Evolutionary conservation across 768 basidiomycete species (phyloP).

Genomic region (Tulasnella sp.): DNA sequence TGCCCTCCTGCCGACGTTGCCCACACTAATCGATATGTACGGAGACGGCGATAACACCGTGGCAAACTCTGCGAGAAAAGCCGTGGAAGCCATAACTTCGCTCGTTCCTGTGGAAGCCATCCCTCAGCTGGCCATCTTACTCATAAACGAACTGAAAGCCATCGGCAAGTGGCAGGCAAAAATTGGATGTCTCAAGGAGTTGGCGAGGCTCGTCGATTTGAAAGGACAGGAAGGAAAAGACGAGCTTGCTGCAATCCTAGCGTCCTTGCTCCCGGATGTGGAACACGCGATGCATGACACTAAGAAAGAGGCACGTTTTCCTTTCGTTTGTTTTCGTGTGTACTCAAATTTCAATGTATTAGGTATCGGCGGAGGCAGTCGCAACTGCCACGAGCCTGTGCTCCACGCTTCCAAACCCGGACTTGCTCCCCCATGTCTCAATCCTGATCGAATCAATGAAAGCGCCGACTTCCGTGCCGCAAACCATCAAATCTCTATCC

Average conservation of each 20-base stretch:
- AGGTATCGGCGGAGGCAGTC: slow-evolving; percentile 84
- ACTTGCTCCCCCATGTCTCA: slow-evolving; percentile 86
- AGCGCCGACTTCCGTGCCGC: slow-evolving; percentile 77
- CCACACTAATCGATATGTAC: slow-evolving; percentile 77
- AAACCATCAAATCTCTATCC: slow-evolving; percentile 93
- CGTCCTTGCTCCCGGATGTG: slow-evolving; percentile 78
- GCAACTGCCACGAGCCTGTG: slow-evolving; percentile 92
- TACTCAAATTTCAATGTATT: slow-evolving; percentile 9
- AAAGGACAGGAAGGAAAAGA: slow-evolving; percentile 60
- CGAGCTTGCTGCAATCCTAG: slow-evolving; percentile 82
- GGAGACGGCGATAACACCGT: slow-evolving; percentile 96
- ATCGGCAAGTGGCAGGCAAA: slow-evolving; percentile 91
- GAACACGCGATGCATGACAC: slow-evolving; percentile 96
- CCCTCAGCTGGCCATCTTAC: slow-evolving; percentile 39
- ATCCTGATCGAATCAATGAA: slow-evolving; percentile 94
- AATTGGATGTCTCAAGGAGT: slow-evolving; percentile 87
- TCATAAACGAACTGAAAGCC: slow-evolving; percentile 54
- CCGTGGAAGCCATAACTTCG: slow-evolving; percentile 80
- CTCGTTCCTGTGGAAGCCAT: slow-evolving; percentile 82
- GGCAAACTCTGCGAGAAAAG: slow-evolving; percentile 73
- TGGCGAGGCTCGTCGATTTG: slow-evolving; percentile 67
- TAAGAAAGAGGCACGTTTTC: slow-evolving; percentile 75
- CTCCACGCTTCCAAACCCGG: slow-evolving; percentile 88
- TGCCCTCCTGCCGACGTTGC: slow-evolving; percentile 73
- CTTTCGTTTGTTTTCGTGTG: slow-evolving; percentile 1